Evolutionary conservation across 1,139 yeast species (phyloP).

Genomic region (Zygosaccharomyces sapae): DNA sequence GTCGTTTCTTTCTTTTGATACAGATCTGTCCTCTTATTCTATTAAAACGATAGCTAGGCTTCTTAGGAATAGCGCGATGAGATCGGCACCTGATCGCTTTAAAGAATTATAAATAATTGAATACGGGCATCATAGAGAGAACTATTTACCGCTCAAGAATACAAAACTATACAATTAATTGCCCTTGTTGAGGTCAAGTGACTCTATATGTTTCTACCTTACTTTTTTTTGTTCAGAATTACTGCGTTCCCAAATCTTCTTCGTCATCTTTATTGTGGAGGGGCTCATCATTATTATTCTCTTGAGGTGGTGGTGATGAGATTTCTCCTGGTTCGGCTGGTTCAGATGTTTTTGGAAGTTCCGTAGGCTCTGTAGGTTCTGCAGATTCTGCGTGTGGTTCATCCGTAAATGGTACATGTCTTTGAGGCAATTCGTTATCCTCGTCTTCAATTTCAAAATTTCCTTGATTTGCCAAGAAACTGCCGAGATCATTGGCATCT

Average conservation of each 20-base stretch:
- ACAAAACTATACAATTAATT: background rate
- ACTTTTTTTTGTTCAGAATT: background rate
- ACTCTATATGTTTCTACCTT: background rate
- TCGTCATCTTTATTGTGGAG: background rate
- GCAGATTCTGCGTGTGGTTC: background rate
- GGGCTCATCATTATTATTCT: background rate
- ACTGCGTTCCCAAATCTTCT: constrained; percentile 1
- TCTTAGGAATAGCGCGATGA: background rate
- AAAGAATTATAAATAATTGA: background rate
- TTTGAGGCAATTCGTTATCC: constrained; percentile 10
- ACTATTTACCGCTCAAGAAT: constrained; percentile 4
- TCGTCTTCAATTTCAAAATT: constrained; percentile 35
- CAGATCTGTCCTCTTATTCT: background rate
- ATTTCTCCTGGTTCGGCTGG: background rate
- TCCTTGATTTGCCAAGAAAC: constrained; percentile 31
- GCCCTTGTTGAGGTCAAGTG: background rate
- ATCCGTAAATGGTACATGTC: constrained; percentile 3
- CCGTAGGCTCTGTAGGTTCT: too few relatives aligned
- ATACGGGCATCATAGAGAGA: background rate
- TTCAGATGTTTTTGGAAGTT: background rate
- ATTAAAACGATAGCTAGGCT: background rate
- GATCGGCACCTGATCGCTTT: background rate
- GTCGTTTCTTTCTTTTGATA: background rate
- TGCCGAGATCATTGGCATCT: constrained; percentile 36
- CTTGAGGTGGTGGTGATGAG: background rate